phyloP scores from a whole-genome alignment of 1,139 yeast species.

The Geotrichum carabidarum region DNA sequence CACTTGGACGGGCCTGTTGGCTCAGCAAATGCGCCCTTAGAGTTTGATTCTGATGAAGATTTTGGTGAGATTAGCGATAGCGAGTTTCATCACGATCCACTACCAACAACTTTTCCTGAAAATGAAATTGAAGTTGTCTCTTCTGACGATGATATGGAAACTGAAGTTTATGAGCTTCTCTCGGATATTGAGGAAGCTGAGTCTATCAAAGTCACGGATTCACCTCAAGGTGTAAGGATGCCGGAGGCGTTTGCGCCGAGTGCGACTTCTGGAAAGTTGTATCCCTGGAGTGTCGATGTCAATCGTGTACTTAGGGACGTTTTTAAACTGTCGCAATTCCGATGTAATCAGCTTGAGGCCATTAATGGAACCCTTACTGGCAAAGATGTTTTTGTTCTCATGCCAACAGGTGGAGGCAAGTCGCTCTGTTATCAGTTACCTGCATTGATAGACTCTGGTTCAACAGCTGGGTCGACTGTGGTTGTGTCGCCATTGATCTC shows the following conservation, averaged over 20 bases:
- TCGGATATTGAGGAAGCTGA: conserved; percentile 7
- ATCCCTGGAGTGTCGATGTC: conserved; percentile 67
- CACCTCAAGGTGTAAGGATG: neutral
- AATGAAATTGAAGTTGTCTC: conserved; percentile 6
- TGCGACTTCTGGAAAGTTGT: conserved; percentile 18
- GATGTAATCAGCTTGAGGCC: conserved; percentile 85
- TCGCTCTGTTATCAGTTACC: conserved; percentile 95
- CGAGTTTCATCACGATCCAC: neutral
- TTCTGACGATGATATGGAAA: conserved; percentile 8
- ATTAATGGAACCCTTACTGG: conserved; percentile 76
- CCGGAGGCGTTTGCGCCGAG: neutral
- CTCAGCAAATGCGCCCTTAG: conserved; percentile 3
- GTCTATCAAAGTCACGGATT: neutral
- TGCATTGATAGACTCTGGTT: conserved; percentile 68
- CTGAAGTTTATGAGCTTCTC: neutral
- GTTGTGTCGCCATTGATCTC: conserved; percentile 94
- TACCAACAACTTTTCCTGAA: neutral
- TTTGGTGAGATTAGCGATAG: neutral
- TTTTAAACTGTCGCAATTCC: conserved; percentile 63
- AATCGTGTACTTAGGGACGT: conserved; percentile 49
- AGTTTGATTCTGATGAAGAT: conserved; percentile 7
- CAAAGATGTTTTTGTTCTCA: conserved; percentile 83
- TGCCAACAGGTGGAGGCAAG: conserved; percentile 99
- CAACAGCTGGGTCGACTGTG: conserved; percentile 75
- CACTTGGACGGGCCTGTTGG: neutral